Evolutionary conservation across 768 basidiomycete species (phyloP).

Genomic region (Leccinum aurantiacum): DNA sequence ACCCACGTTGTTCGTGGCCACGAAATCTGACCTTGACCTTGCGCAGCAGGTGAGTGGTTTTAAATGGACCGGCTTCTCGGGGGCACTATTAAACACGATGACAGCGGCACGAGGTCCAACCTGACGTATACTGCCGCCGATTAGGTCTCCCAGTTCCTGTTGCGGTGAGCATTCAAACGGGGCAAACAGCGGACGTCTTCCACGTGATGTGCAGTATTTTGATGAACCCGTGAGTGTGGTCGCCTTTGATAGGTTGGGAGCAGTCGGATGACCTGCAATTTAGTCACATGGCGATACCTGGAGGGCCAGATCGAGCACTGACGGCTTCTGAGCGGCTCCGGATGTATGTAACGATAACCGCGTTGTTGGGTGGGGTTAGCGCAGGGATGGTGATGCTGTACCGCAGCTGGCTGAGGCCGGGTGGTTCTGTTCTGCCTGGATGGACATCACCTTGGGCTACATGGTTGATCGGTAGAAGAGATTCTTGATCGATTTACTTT

Average conservation of each 20-base stretch:
- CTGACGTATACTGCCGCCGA: constrained; percentile 92
- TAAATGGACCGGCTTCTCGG: not conserved
- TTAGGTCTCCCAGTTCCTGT: constrained; percentile 91
- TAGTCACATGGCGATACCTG: constrained; percentile 71
- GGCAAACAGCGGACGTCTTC: constrained; percentile 84
- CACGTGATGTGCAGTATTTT: constrained; percentile 82
- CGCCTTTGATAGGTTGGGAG: constrained; percentile 4
- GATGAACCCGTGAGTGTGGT: constrained; percentile 80
- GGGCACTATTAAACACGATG: constrained; percentile 10
- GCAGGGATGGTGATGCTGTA: constrained; percentile 71
- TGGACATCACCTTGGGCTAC: constrained; percentile 64
- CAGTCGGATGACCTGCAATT: constrained; percentile 12
- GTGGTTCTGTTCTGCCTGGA: constrained; percentile 47
- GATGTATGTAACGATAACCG: constrained; percentile 71
- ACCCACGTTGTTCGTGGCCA: constrained; percentile 96
- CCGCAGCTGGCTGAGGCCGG: constrained; percentile 66
- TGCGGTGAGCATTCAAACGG: constrained; percentile 86
- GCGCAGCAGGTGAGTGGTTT: constrained; percentile 73
- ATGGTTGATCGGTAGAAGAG: constrained; percentile 63
- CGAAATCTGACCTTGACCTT: constrained; percentile 96
- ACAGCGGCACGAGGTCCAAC: constrained; percentile 93
- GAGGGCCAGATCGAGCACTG: constrained; percentile 79
- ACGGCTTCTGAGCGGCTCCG: constrained; percentile 66
- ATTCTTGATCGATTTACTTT: constrained; percentile 21
- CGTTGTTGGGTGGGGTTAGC: constrained; percentile 69